Base-by-base conservation (phyloP, 352 stramenopile genomes). In the Albugo laibachii region DNA sequence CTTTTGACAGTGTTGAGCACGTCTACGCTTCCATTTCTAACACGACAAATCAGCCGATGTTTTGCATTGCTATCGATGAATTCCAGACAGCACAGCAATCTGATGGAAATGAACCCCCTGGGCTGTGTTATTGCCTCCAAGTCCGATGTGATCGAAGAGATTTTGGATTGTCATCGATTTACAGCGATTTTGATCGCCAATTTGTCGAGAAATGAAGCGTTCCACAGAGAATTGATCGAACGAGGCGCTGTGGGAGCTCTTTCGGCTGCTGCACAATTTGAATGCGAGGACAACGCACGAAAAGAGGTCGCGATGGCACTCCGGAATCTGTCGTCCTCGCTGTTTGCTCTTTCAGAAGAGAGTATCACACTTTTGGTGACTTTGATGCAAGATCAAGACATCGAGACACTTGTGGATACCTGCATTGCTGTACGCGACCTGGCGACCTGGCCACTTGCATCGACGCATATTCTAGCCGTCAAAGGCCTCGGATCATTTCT, bases 41-140 rank as follows among this genome's bases (percentile, higher is more conserved):
- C 97, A 13, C 84, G 85, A 43, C 80, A 82, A 18, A 83, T 96
- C 49, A 80, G 96, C 8, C 77, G 93, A 5, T 95, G 76, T 45
- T 58, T 98, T 20, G 85, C 92, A 11, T 59, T 97, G 8, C 95
- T 97, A 62, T 80, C 91, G 6, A 92, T 87, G 15, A 97, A 97
- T 47, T 65, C 66, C 13, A 63, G 85, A 38, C 96, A 80, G 18
- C 93, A 97, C 56, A 52, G 61, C 2, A 82, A 87, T 14, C 54
- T 98, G 12, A 54, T 97, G 37, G 56, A 72, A 13, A 82, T 66
- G 49, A 80, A 93, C 38, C 79, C 88, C 24, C 64, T 97, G 21
- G 59, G 75, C 21, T 86, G 88, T 50, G 85, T 97, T 24, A 58
- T 86, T 2, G 63, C 69, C 16, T 93, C 96, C 45, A 66, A 87